Base-by-base conservation (phyloP, 1,139 yeast genomes). In the Saccharomycopsis crataegensis region DNA sequence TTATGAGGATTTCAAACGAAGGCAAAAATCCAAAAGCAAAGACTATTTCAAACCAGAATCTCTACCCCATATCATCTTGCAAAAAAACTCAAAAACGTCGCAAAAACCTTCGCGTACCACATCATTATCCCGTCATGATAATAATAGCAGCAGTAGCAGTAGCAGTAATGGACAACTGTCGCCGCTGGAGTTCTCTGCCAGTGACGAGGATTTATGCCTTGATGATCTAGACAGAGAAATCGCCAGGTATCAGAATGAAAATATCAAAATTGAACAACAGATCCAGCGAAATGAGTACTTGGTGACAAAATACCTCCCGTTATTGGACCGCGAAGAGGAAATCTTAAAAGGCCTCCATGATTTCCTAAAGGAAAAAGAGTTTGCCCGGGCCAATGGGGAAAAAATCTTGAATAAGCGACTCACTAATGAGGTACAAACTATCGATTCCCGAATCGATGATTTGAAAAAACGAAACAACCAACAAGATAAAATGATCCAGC, bases 261-360 rank as follows among this genome's bases (percentile, higher is more conserved):
- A 56, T 33, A 34, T 51, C 8, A 41, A 40, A 17, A 9, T 54
- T 6, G 55, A 53, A 40, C 54, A 54, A 45, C 58, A 56, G 34
- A 49, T 54, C 6, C 58, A 56, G 31, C 38, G 58, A 40, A 38
- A 51, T 16, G 56, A 55, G 16, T 54, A 54, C 37, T 46, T 56
- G n/a, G 49, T 49, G 8, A 43, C 49, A 12, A 54, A 54, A 33
- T 56, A 56, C 37, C 43, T 54, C 32, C 58, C 57, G 11, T 36
- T 56, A 34, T 34, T 56, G 8, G 57, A 56, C 17, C 32, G 58
- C 8, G 58, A 56, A 31, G 57, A 56, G 36, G 58, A 56, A 22
- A 56, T 56, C 9, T 33, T 56, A 16, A 56, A 54, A 41, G 57
- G 58, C 14, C 43, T 56, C 33, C 54, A 46, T 37, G 58, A 56